phyloP scores from a whole-genome alignment of 345 rosid genomes.

The Eucalyptus cloeziana region DNA sequence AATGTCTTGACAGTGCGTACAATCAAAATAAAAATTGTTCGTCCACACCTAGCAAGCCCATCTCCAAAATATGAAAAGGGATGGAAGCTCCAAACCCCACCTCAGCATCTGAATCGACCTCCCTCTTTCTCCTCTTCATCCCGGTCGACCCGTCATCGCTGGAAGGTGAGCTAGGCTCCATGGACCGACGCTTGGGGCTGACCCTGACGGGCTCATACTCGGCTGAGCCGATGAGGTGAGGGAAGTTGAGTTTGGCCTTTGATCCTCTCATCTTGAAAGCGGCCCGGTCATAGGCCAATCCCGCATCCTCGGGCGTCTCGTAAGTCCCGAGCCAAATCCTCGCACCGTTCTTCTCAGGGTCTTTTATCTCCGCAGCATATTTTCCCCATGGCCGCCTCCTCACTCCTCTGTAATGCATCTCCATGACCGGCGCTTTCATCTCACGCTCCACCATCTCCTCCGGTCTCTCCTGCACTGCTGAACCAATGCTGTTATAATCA shows the following conservation, averaged over 20 bases:
- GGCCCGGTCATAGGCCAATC: conserved; percentile 30
- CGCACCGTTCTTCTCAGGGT: conserved; percentile 28
- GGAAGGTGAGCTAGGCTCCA: background rate
- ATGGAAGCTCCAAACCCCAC: background rate
- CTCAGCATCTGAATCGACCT: background rate
- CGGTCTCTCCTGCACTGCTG: background rate
- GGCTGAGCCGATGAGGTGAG: conserved; percentile 15
- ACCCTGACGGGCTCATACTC: conserved; percentile 22
- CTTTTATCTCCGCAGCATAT: conserved; percentile 35
- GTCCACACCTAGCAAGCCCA: background rate
- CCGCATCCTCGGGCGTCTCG: conserved; percentile 38
- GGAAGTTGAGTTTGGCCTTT: conserved; percentile 32
- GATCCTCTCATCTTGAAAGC: conserved; percentile 38
- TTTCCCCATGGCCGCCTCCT: conserved; percentile 44
- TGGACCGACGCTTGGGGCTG: conserved; percentile 18
- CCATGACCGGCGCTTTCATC: background rate
- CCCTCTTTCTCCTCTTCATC: background rate
- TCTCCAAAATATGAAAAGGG: background rate
- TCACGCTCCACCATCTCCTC: background rate
- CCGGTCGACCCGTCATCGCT: background rate
- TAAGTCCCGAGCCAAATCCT: conserved; percentile 42
- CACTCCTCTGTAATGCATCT: conserved; percentile 25
- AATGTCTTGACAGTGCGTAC: background rate
- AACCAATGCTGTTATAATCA: background rate
- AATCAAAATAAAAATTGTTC: background rate